phyloP scores from a whole-genome alignment of 2,329 filamentous ascomycete genomes.

The Pseudocercospora pini-densiflorae region DNA sequence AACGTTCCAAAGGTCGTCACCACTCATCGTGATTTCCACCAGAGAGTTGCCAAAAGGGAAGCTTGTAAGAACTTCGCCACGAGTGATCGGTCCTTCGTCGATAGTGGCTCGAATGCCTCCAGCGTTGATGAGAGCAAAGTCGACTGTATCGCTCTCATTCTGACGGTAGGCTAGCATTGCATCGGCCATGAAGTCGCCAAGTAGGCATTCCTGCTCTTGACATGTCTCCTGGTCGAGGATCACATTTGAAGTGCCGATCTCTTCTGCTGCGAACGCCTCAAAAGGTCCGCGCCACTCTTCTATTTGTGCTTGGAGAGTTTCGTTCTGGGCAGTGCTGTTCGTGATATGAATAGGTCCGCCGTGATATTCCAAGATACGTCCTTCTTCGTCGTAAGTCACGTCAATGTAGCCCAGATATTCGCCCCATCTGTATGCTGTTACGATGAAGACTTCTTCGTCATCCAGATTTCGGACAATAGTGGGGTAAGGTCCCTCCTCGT shows the following conservation, averaged over 20 bases:
- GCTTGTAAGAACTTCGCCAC: conserved; percentile 65
- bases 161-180: conserved; percentile 66
- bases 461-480: conserved; percentile 65
- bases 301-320: conserved; percentile 62
- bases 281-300: conserved; percentile 65
- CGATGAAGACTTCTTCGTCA: conserved; percentile 70
- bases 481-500: conserved; percentile 64
- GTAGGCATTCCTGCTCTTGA: conserved; percentile 60
- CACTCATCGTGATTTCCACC: conserved; percentile 60
- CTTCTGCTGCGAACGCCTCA: conserved; percentile 61
- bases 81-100: conserved; percentile 63
- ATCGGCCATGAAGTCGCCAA: conserved; percentile 50
- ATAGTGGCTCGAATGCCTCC: conserved; percentile 69
- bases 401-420: conserved; percentile 72
- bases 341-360: conserved; percentile 68
- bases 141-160: conserved; percentile 52
- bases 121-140: conserved; percentile 66
- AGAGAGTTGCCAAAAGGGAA: conserved; percentile 71
- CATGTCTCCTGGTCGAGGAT: conserved; percentile 65
- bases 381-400: conserved; percentile 64
- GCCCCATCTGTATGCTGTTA: conserved; percentile 69
- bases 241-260: conserved; percentile 60
- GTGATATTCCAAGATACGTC: conserved; percentile 66
- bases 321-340: conserved; percentile 64
- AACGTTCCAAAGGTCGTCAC: conserved; percentile 60